phyloP scores from a whole-genome alignment of 495 filamentous ascomycete species.

The Rostrohypoxylon terebratum region DNA sequence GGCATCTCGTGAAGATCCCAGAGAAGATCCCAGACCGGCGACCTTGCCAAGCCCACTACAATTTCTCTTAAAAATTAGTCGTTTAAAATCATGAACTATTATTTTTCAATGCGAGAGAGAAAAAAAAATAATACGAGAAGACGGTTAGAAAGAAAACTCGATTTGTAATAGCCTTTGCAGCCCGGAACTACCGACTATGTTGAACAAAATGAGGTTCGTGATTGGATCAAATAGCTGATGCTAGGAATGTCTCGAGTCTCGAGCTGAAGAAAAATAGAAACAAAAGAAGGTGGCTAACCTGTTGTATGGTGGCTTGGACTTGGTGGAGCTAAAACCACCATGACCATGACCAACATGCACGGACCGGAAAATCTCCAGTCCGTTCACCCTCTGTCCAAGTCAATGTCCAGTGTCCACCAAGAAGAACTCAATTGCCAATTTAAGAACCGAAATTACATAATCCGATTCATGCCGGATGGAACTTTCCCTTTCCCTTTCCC shows the following conservation, averaged over 20 bases:
- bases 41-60: constrained; percentile 26
- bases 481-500: background rate
- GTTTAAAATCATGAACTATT: background rate
- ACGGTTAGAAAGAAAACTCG: background rate
- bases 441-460: constrained; percentile 12
- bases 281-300: constrained; percentile 12
- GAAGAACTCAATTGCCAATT: background rate
- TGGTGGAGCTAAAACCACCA: background rate
- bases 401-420: too few species aligned
- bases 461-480: background rate
- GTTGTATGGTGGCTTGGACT: constrained; percentile 3
- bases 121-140: constrained; percentile 1
- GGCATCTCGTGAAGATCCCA: constrained; percentile 17
- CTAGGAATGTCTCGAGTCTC: constrained; percentile 20
- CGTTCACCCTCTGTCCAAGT: background rate
- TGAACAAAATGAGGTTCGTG: constrained; percentile 1
- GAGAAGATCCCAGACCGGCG: background rate
- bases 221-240: constrained; percentile 20
- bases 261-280: constrained; percentile 34
- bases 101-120: background rate
- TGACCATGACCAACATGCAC: constrained; percentile 2
- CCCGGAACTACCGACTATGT: constrained; percentile 11
- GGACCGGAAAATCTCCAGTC: constrained; percentile 16
- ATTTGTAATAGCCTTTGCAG: constrained; percentile 30
- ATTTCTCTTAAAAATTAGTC: constrained; percentile 3